Evolutionary conservation across 23 red algal species (phyloP).

Genomic region (Chondrus crispus): DNA sequence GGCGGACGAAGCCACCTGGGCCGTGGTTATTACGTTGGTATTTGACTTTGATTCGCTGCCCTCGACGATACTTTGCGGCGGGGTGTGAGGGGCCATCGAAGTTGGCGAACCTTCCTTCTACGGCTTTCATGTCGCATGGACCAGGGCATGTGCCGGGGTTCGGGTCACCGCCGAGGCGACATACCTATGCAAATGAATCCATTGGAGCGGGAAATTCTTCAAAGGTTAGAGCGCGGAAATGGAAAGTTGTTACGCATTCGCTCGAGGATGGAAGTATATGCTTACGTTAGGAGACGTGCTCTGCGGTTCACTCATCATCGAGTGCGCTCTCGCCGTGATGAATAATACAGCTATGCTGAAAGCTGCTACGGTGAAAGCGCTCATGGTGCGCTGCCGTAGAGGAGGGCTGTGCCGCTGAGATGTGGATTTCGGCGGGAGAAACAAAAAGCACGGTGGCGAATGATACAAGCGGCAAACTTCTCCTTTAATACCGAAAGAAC

Average conservation of each 20-base stretch:
- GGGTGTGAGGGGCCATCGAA: slow-evolving; percentile 26
- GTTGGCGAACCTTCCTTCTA: slow-evolving; percentile 39
- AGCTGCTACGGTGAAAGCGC: too few relatives aligned
- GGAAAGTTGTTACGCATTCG: background rate
- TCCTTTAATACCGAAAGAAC: too few relatives aligned
- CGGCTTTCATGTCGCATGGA: slow-evolving; percentile 16
- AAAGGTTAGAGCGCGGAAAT: background rate
- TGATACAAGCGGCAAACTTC: too few relatives aligned
- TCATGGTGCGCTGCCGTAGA: too few relatives aligned
- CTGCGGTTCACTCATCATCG: slow-evolving; percentile 47
- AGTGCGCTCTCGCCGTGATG: slow-evolving; percentile 10
- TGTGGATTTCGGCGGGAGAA: too few relatives aligned
- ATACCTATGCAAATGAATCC: background rate
- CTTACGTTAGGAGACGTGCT: slow-evolving; percentile 35
- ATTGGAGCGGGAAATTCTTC: background rate
- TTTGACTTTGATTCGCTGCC: slow-evolving; percentile 29
- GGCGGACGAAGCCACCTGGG: slow-evolving; percentile 54
- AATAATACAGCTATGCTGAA: too few relatives aligned
- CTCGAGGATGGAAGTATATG: too few relatives aligned
- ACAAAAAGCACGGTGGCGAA: too few relatives aligned
- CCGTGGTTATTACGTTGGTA: slow-evolving; percentile 64
- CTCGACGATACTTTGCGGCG: slow-evolving; percentile 26
- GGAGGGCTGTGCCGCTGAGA: too few relatives aligned
- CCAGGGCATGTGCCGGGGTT: slow-evolving; percentile 24
- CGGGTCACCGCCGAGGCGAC: slow-evolving; percentile 25